A percentile compares a stretch with the other conserved stretches of the same genome.
phyloP scores from a whole-genome alignment of 768 basidiomycete species.

The Russula ochroleuca region DNA sequence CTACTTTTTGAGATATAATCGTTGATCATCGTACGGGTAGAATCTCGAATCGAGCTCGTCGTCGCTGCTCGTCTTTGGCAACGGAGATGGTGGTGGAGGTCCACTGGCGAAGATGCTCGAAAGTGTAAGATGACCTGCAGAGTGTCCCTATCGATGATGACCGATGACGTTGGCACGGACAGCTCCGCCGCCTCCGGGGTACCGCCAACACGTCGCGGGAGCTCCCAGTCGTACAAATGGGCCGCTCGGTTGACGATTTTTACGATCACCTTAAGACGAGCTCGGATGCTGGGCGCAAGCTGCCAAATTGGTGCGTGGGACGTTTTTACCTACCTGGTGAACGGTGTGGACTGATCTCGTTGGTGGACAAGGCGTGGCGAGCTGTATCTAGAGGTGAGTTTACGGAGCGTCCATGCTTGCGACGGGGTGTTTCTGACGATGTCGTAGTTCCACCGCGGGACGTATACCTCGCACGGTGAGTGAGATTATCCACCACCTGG shows the following conservation, averaged over 20 bases:
- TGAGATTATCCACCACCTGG: not conserved
- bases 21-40: conserved; percentile 36
- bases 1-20: not conserved
- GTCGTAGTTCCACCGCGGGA: conserved; percentile 82
- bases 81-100: conserved; percentile 93
- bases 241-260: conserved; percentile 85
- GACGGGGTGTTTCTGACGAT: not conserved
- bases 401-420: not conserved
- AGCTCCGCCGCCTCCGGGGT: conserved; percentile 88
- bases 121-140: conserved; percentile 49
- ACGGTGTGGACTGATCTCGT: not conserved
- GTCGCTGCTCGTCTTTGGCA: conserved; percentile 88
- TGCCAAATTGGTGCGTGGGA: conserved; percentile 77
- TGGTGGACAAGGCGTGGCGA: conserved; percentile 61
- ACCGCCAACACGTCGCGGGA: conserved; percentile 77
- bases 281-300: conserved; percentile 56
- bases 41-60: conserved; percentile 76
- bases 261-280: conserved; percentile 70
- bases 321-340: not conserved
- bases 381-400: conserved; percentile 73
- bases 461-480: conserved; percentile 89
- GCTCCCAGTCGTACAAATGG: conserved; percentile 85
- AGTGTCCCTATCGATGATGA: not conserved
- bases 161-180: not conserved
- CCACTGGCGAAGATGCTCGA: conserved; percentile 90